Percentiles rank a stretch among this genome's conserved stretches.
phyloP scores from a whole-genome alignment of 2,329 filamentous ascomycete genomes.

The Boeremia lycopersici region DNA sequence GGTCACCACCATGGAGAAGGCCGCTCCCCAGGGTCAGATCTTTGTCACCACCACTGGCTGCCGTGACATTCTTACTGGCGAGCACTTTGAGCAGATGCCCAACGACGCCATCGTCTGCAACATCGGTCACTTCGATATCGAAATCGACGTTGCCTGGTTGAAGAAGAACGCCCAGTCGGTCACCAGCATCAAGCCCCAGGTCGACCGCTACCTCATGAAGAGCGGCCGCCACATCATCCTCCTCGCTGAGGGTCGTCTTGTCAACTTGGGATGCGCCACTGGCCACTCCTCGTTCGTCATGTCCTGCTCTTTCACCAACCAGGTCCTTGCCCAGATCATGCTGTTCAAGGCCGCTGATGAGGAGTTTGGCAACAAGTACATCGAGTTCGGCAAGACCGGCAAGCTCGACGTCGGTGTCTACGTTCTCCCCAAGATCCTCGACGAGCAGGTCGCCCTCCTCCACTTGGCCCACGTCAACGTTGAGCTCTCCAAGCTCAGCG shows the following conservation, averaged over 20 bases:
- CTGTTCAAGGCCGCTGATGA: conserved; percentile 91
- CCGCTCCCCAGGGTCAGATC: conserved; percentile 86
- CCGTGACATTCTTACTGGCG: conserved; percentile 92
- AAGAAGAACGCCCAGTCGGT: conserved; percentile 94
- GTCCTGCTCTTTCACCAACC: conserved; percentile 99
- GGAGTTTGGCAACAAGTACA: conserved; percentile 89
- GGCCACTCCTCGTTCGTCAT: conserved; percentile 99
- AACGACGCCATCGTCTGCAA: conserved; percentile 99
- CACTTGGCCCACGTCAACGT: conserved; percentile 93
- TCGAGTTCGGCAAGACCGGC: conserved; percentile 91
- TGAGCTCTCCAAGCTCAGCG: conserved; percentile 85
- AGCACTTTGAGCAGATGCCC: conserved; percentile 92
- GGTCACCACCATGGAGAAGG: conserved; percentile 98
- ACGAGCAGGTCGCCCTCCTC: conserved; percentile 96
- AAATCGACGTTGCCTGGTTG: conserved; percentile 99
- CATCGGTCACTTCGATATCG: conserved; percentile 99
- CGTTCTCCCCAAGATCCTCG: conserved; percentile 97
- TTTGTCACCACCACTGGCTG: conserved; percentile 99
- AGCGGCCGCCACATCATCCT: conserved; percentile 97
- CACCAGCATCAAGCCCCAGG: conserved; percentile 99
- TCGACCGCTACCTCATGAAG: conserved; percentile 95
- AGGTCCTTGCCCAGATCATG: conserved; percentile 99
- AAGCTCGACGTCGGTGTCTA: conserved; percentile 93
- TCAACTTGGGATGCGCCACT: conserved; percentile 99
- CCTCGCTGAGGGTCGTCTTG: conserved; percentile 95